A percentile compares a stretch with the other conserved stretches of the same genome.
Evolutionary conservation across 2,329 filamentous ascomycete species (phyloP).

Genomic region (Ophiostoma fasciatum): DNA sequence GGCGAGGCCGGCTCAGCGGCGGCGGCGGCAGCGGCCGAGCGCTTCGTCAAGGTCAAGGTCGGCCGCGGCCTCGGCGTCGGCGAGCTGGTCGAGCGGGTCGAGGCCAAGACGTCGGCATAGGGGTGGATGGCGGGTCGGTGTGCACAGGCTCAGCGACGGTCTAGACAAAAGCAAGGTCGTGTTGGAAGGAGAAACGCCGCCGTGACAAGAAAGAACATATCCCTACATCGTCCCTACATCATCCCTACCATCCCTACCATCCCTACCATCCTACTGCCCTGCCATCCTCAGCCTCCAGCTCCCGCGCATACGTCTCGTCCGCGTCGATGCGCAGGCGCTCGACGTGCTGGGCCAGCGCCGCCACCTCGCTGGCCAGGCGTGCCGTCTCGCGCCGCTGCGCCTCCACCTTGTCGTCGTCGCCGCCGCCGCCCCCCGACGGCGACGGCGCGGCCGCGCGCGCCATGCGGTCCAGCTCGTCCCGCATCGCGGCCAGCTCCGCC

Average conservation of each 20-base stretch:
- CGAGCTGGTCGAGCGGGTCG: constrained; percentile 58
- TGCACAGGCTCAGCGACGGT: too few relatives aligned
- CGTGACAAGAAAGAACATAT: too few relatives aligned
- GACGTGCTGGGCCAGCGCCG: constrained; percentile 23
- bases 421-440: too few relatives aligned
- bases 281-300: too few relatives aligned
- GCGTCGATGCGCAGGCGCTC: constrained; percentile 27
- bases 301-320: constrained; percentile 31
- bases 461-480: constrained; percentile 14
- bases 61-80: constrained; percentile 67
- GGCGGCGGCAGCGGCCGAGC: constrained; percentile 24
- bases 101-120: constrained; percentile 30
- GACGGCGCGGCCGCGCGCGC: too few relatives aligned
- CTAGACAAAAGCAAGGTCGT: too few relatives aligned
- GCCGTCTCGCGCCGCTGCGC: constrained; percentile 12
- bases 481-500: constrained; percentile 14
- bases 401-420: constrained; percentile 9
- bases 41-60: constrained; percentile 74
- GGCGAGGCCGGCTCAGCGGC: constrained; percentile 47
- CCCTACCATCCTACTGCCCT: too few relatives aligned
- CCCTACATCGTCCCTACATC: too few relatives aligned
- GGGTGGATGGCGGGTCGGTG: too few relatives aligned
- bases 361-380: constrained; percentile 22
- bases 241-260: too few relatives aligned
- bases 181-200: too few relatives aligned